These are phyloP conservation scores for Pulveroboletus sp. DNA, from an alignment of 768 basidiomycete species.

Conservation along the genomic window DNA sequence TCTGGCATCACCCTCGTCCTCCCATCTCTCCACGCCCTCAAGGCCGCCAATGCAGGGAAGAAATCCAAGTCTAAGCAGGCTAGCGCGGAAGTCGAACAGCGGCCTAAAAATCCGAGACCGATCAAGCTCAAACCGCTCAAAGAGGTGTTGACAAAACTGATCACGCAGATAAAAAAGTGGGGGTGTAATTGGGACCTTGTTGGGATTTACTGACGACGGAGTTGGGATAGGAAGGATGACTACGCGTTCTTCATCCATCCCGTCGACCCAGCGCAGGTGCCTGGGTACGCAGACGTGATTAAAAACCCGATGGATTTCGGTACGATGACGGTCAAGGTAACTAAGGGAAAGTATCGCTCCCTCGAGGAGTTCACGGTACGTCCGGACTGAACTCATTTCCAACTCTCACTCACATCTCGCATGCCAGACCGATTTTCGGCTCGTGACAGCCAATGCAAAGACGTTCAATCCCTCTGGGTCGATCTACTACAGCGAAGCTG, in stretches of 20 bases:
- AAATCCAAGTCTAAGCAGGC: conserved; percentile 46
- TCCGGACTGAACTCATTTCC: neutral
- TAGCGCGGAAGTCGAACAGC: conserved; percentile 23
- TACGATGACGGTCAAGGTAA: conserved; percentile 77
- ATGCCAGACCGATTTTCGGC: conserved; percentile 57
- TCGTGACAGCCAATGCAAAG: conserved; percentile 72
- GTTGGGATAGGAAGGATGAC: conserved; percentile 65
- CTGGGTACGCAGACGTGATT: conserved; percentile 63
- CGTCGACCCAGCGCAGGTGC: conserved; percentile 55
- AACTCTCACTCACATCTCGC: neutral
- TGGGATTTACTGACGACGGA: conserved; percentile 5
- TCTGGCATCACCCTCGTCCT: conserved; percentile 64
- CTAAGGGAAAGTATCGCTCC: conserved; percentile 69
- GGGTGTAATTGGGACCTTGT: conserved; percentile 6
- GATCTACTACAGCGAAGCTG: conserved; percentile 72
- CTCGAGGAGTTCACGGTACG: conserved; percentile 75
- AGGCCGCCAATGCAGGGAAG: conserved; percentile 52
- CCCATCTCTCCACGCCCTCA: conserved; percentile 58
- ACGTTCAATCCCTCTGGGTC: conserved; percentile 70
- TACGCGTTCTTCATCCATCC: conserved; percentile 78
- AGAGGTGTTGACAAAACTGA: conserved; percentile 65
- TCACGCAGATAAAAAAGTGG: conserved; percentile 72
- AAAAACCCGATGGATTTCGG: conserved; percentile 91
- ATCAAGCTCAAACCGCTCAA: conserved; percentile 75
- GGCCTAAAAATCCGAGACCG: conserved; percentile 42